phyloP scores from a whole-genome alignment of 1,284 basidiomycete species.

The Sanghuangporus sanghuang region DNA sequence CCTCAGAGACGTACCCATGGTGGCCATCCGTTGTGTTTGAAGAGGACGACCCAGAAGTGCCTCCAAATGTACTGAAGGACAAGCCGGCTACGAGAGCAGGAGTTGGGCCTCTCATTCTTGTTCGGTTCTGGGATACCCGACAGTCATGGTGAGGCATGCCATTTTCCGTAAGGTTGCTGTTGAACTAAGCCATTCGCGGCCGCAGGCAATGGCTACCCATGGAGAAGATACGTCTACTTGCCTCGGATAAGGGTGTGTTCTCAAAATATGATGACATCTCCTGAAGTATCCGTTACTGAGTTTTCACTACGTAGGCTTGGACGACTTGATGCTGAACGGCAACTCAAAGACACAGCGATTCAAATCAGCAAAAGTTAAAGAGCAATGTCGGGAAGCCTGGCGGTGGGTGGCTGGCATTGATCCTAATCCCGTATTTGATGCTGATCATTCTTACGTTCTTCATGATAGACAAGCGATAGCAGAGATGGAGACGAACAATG shows the following conservation, averaged over 20 bases:
- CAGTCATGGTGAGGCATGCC: constrained; percentile 44
- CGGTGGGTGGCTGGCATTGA: constrained; percentile 31
- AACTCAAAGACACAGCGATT: constrained; percentile 43
- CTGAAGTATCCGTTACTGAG: not conserved
- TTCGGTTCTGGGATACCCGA: constrained; percentile 64
- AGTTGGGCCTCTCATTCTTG: constrained; percentile 41
- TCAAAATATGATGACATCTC: not conserved
- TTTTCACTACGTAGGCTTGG: constrained; percentile 35
- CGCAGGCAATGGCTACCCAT: constrained; percentile 48
- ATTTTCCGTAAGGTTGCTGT: not conserved
- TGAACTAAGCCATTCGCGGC: not conserved
- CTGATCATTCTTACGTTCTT: not conserved
- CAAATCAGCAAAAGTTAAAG: constrained; percentile 38
- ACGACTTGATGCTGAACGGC: constrained; percentile 41
- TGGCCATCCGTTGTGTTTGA: constrained; percentile 61
- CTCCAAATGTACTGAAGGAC: constrained; percentile 39
- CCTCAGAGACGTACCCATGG: constrained; percentile 54
- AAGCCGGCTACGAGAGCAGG: constrained; percentile 29
- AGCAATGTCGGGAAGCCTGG: constrained; percentile 45
- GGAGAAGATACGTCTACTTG: constrained; percentile 48
- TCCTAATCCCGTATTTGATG: not conserved
- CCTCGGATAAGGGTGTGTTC: constrained; percentile 49
- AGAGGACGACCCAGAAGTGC: constrained; percentile 46
- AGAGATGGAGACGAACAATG: constrained; percentile 10
- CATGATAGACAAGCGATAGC: constrained; percentile 5